A percentile compares a stretch with the other conserved stretches of the same genome.
Evolutionary conservation across 2,329 filamentous ascomycete species (phyloP).

Genomic region (Chaetomiaceae sp.): DNA sequence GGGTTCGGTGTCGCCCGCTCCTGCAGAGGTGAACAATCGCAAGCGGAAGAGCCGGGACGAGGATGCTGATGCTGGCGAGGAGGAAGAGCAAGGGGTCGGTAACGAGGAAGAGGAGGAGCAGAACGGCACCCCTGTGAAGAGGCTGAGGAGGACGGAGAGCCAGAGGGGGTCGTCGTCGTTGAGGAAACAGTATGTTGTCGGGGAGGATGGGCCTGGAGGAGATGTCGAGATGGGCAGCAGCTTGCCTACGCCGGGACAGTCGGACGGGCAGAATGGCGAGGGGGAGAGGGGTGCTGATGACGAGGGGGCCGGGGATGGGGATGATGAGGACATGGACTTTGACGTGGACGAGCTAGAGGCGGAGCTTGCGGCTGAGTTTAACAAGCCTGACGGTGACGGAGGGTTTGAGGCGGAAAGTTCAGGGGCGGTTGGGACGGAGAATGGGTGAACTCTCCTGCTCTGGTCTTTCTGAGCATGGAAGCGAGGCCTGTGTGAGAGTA

Average conservation of each 20-base stretch:
- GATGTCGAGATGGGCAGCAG: constrained; percentile 24
- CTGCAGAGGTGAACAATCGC: no score
- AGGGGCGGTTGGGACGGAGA: constrained; percentile 3
- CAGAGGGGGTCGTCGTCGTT: constrained; percentile 45
- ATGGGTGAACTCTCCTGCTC: no score
- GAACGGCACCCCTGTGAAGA: constrained; percentile 44
- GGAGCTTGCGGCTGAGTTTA: constrained; percentile 46
- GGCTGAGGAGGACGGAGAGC: constrained; percentile 43
- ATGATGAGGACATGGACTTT: constrained; percentile 20
- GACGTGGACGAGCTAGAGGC: constrained; percentile 57
- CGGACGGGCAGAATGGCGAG: constrained; percentile 38
- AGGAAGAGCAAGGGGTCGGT: no score
- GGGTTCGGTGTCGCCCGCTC: no score
- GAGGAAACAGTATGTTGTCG: constrained; percentile 33
- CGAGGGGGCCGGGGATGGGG: constrained; percentile 29
- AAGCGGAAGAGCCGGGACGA: constrained; percentile 16
- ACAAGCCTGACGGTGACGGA: constrained; percentile 13
- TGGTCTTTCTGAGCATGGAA: no score
- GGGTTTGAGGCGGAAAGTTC: neutral
- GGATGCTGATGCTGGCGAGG: constrained; percentile 2
- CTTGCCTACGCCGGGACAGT: constrained; percentile 39
- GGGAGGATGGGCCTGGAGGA: neutral
- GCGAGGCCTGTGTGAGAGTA: no score
- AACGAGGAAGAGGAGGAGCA: no score
- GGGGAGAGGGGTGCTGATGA: constrained; percentile 34